phyloP scores from a whole-genome alignment of 129 eudicot genomes.

The Dittrichia graveolens region DNA sequence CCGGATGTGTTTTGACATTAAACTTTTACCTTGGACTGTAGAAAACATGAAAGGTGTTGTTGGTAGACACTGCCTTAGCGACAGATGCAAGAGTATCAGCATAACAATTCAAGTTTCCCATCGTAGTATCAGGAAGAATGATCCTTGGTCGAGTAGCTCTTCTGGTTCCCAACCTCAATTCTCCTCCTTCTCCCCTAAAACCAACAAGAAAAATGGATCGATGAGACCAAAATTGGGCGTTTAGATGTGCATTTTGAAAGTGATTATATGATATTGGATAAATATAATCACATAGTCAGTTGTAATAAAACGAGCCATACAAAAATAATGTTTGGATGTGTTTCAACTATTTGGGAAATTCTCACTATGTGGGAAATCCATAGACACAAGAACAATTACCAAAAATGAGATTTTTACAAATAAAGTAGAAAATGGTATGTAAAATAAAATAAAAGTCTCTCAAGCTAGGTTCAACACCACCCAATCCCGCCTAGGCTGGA shows the following conservation, averaged over 20 bases:
- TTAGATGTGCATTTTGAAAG: neutral
- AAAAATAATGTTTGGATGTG: neutral
- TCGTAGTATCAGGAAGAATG: slow-evolving; percentile 69
- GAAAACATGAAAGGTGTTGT: slow-evolving; percentile 59
- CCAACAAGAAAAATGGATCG: slow-evolving; percentile 6
- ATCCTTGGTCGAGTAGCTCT: slow-evolving; percentile 83
- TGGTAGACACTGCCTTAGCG: slow-evolving; percentile 67
- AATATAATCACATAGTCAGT: neutral
- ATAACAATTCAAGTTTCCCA: slow-evolving; percentile 58
- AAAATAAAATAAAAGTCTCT: neutral
- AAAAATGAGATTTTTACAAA: too few species aligned
- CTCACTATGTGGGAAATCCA: neutral
- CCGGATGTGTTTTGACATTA: too few species aligned
- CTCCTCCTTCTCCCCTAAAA: slow-evolving; percentile 86
- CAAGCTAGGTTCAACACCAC: too few species aligned
- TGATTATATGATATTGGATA: neutral
- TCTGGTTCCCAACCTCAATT: slow-evolving; percentile 75
- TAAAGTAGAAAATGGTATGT: too few species aligned
- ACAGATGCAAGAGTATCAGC: slow-evolving; percentile 60
- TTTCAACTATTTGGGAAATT: neutral
- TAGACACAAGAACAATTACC: neutral
- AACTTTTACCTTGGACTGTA: slow-evolving; percentile 74
- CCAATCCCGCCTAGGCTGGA: too few species aligned
- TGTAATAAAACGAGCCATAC: neutral
- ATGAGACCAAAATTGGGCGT: neutral